Base-by-base conservation (phyloP, 2,329 filamentous ascomycete genomes). In the Beauveria scarabaeidicola region DNA sequence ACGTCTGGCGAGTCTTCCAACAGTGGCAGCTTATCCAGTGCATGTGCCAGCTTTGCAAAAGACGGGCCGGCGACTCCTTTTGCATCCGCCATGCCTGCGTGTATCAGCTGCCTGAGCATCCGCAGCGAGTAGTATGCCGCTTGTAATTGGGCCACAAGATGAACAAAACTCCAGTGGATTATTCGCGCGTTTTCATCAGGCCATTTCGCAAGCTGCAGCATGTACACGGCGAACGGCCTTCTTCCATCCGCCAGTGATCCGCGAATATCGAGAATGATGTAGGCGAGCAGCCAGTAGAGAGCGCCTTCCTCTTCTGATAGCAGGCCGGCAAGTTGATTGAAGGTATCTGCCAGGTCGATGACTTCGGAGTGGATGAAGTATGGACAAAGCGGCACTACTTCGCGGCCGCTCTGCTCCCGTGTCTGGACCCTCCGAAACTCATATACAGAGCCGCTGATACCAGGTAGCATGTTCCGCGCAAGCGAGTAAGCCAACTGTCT, bases 101-200 rank as follows among this genome's bases (percentile, higher is more conserved):
- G 62, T 2, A 75, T 55, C 9, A 74, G 66, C 25, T 73, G 72
- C 2, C 80, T 63, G 4, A 84, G 59, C 25, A 75, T 67, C n/a
- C 65, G 60, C 11, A 68, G 50, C 0, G 66, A 68, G 40, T 68
- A 66, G 85, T 82, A 61, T 72, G 72, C 21, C 81, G 67, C 62
- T 84, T 81, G 47, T 84, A 84, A 69, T 63, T 87, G 82, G 0
- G 85, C 84, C 9, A 78, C 69, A 52, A 87, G 75, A 65, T 90
- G 87, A 47, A 88, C 70, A 19, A 80, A 73, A 10, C 79, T 74
- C 87, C 86, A 89, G 1, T 64, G 69, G 52, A 66, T 64, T 3
- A 13, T 48, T 0, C n/a, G 8, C 9, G 52, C 17, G 1, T 19
- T 52, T 17, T 60, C 52, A 27, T 46, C 29, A 1, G 58, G 58